Evolutionary conservation across 176 grass and related monocot genomes (phyloP).

Genomic region (Ananas comosus): DNA sequence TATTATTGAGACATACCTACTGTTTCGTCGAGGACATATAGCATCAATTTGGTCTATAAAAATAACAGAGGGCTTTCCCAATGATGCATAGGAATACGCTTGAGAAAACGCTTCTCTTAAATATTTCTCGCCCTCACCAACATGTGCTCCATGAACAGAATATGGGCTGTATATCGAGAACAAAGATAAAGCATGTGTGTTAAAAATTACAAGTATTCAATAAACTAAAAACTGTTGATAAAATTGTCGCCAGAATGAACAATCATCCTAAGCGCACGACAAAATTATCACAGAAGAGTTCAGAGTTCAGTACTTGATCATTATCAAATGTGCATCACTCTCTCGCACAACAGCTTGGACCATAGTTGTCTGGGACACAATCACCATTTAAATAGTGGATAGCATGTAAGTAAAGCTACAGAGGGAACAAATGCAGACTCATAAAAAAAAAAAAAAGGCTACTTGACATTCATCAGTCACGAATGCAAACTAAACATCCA

Average conservation of each 20-base stretch:
- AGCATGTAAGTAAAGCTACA: background rate
- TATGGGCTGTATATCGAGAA: constrained; percentile 32
- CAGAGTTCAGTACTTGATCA: constrained; percentile 43
- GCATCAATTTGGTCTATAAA: constrained; percentile 93
- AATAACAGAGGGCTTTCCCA: constrained; percentile 63
- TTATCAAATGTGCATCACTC: constrained; percentile 57
- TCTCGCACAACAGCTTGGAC: constrained; percentile 69
- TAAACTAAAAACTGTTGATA: constrained; percentile 1
- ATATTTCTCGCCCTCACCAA: constrained; percentile 74
- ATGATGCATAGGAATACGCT: constrained; percentile 51
- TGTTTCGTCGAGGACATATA: constrained; percentile 63
- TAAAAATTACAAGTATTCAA: background rate
- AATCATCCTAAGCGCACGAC: background rate
- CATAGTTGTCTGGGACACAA: constrained; percentile 62
- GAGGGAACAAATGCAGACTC: background rate
- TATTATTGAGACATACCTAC: constrained; percentile 29
- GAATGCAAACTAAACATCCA: no score
- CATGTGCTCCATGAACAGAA: constrained; percentile 74
- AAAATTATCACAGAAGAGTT: background rate
- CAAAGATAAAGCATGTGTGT: background rate
- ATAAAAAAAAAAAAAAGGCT: background rate
- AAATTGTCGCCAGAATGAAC: background rate
- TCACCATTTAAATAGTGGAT: constrained; percentile 1
- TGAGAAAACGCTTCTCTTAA: constrained; percentile 67
- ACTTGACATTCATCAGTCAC: background rate